Conservation (phyloP, 2,329 filamentous ascomycete species). For the Monilinia fructigena region DNA sequence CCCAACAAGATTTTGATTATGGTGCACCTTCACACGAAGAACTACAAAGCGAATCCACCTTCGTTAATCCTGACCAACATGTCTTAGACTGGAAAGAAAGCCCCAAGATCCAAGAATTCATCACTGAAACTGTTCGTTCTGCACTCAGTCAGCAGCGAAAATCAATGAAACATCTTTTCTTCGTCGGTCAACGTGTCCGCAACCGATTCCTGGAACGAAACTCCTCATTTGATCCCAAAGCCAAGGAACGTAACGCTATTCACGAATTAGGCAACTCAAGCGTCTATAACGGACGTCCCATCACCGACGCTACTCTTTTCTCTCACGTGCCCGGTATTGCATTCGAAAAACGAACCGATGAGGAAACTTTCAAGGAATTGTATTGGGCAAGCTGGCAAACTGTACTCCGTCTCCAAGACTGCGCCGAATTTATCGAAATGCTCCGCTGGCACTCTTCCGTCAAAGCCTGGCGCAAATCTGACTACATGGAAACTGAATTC, state of each 20-base stretch:
- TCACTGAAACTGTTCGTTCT: conserved; percentile 17
- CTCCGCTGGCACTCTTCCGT: conserved; percentile 22
- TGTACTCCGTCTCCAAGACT: conserved; percentile 19
- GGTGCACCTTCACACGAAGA: conserved; percentile 15
- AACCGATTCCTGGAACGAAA: conserved; percentile 22
- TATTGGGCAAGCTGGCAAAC: conserved; percentile 23
- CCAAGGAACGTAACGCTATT: conserved; percentile 19
- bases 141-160: conserved; percentile 19
- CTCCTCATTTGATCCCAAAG: conserved; percentile 14
- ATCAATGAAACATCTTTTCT: conserved; percentile 23
- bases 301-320: conserved; percentile 22
- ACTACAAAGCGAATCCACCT: conserved; percentile 20
- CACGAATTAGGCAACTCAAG: conserved; percentile 21
- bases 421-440: conserved; percentile 23
- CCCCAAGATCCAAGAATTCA: conserved; percentile 18
- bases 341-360: conserved; percentile 20
- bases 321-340: conserved; percentile 19
- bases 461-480: conserved; percentile 18
- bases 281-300: conserved; percentile 22
- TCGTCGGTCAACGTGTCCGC: conserved; percentile 22
- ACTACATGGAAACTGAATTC: conserved; percentile 21
- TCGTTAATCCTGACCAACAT: conserved; percentile 12
- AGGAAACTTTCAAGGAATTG: conserved; percentile 20
- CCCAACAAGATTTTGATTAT: conserved; percentile 8
- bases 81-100: conserved; percentile 19